Evolutionary conservation across 352 stramenopile genomes (phyloP).

Genomic region (Phytopythium cucurbitacearum): DNA sequence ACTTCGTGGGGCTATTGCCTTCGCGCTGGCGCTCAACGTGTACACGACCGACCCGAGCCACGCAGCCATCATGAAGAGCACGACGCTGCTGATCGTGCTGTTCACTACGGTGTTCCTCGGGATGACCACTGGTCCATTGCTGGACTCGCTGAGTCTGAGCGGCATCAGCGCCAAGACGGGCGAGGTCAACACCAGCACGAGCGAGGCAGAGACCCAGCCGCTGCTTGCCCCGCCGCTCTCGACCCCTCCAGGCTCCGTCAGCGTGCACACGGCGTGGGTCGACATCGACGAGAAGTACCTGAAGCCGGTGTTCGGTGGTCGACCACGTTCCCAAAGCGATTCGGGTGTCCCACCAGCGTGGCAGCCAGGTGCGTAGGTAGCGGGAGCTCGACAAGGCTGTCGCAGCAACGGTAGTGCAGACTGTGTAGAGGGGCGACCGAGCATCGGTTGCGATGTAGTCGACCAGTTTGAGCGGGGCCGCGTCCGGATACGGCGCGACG

Average conservation of each 20-base stretch:
- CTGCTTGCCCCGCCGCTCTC: background rate
- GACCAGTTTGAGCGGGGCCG: too few species aligned
- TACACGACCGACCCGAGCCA: constrained; percentile 32
- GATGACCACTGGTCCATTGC: constrained; percentile 34
- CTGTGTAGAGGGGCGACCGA: too few species aligned
- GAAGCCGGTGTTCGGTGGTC: constrained; percentile 61
- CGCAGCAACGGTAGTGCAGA: too few species aligned
- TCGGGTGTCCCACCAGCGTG: background rate
- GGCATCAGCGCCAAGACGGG: constrained; percentile 2
- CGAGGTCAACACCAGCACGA: background rate
- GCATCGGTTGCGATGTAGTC: too few species aligned
- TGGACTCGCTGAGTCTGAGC: constrained; percentile 25
- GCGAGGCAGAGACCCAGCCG: background rate
- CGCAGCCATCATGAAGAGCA: constrained; percentile 55
- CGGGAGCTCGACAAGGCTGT: too few species aligned
- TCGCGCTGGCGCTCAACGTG: constrained; percentile 84
- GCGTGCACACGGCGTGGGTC: constrained; percentile 50
- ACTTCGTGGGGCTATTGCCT: constrained; percentile 88
- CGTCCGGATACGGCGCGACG: too few species aligned
- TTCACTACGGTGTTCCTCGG: constrained; percentile 63
- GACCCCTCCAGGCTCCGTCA: constrained; percentile 19
- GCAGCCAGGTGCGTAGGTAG: background rate
- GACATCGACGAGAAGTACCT: constrained; percentile 62
- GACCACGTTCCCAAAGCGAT: constrained; percentile 22
- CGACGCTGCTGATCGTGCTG: constrained; percentile 62